These are phyloP conservation scores for Sporisorium iseilematis-ciliati DNA, from an alignment of 1,284 basidiomycete genomes.

Conservation along the genomic window DNA sequence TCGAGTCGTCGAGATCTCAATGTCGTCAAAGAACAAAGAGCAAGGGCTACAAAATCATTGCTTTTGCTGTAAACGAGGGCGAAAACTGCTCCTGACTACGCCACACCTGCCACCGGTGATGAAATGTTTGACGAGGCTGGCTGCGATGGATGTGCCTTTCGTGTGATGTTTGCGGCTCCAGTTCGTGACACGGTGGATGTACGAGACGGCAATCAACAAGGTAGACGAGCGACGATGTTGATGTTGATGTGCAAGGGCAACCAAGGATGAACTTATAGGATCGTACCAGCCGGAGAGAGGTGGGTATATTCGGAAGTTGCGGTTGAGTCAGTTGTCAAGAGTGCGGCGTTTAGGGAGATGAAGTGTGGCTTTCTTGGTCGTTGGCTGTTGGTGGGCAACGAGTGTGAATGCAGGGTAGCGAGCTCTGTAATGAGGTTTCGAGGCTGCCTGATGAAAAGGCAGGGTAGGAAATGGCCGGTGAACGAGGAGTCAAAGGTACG, in stretches of 20 bases:
- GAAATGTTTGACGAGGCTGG: neutral
- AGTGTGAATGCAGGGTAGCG: neutral
- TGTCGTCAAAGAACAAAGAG: neutral
- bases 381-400: neutral
- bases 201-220: neutral
- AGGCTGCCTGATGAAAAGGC: neutral
- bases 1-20: neutral
- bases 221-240: neutral
- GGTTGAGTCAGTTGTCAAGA: neutral
- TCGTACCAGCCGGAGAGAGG: neutral
- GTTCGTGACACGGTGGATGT: neutral
- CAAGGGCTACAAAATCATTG: conserved; percentile 11
- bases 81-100: neutral
- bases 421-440: neutral
- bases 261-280: no score
- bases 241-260: neutral
- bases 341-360: conserved; percentile 1
- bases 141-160: neutral
- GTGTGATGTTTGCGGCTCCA: neutral
- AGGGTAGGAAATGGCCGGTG: neutral
- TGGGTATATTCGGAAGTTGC: neutral
- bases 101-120: neutral
- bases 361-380: neutral
- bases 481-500: neutral
- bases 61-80: neutral